These are phyloP conservation scores for Stephania japonica DNA, from an alignment of 164 flowering plant species.

Conservation along the genomic window DNA sequence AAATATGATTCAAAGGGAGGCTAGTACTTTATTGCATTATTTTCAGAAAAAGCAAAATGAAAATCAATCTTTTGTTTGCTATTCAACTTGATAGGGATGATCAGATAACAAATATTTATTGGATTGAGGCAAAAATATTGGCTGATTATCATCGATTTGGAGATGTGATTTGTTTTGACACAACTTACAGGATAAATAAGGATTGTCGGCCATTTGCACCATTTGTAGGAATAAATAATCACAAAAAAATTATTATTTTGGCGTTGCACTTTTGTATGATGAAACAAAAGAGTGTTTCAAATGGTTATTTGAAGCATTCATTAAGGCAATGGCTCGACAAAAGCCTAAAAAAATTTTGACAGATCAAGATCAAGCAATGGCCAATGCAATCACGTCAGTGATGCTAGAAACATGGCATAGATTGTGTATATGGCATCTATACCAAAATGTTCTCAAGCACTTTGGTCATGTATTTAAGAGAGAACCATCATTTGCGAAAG, in stretches of 20 bases:
- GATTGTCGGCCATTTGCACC: not conserved
- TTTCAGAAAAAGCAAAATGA: not conserved
- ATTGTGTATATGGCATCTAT: not conserved
- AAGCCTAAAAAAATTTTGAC: not conserved
- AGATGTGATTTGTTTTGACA: too few relatives aligned
- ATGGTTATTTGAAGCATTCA: conserved; percentile 3
- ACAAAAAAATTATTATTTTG: not conserved
- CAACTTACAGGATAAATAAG: too few relatives aligned
- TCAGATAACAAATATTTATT: too few relatives aligned
- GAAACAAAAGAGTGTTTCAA: not conserved
- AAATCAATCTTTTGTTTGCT: not conserved
- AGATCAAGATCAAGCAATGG: not conserved
- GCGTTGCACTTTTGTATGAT: not conserved
- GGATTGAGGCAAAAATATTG: too few relatives aligned
- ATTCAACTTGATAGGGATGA: too few relatives aligned
- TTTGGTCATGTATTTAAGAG: not conserved
- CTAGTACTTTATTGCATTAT: not conserved
- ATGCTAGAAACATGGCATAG: not conserved
- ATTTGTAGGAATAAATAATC: conserved; percentile 1
- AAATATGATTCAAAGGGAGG: not conserved
- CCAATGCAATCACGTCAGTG: too few relatives aligned
- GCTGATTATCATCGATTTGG: too few relatives aligned
- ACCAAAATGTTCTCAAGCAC: conserved; percentile 4
- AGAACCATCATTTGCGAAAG: not conserved
- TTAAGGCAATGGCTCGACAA: conserved; percentile 1